phyloP scores from a whole-genome alignment of 192 early-diverging fungal species.

The Fimicolochytrium jonesii region DNA sequence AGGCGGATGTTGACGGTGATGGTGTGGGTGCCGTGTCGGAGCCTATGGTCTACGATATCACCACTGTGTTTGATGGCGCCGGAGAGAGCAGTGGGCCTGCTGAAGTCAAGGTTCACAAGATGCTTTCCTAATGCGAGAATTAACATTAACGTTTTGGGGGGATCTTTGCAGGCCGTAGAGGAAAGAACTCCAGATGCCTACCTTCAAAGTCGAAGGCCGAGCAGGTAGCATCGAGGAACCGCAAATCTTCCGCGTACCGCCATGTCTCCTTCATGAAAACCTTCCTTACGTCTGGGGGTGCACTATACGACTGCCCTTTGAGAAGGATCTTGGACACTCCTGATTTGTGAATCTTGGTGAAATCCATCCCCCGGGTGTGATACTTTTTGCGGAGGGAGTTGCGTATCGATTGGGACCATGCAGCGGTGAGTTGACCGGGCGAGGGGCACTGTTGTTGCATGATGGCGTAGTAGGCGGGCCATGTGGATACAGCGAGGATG shows the following conservation, averaged over 20 bases:
- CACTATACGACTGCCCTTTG: conserved; percentile 27
- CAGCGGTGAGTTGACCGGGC: conserved; percentile 16
- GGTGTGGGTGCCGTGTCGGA: conserved; percentile 20
- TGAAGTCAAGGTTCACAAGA: neutral
- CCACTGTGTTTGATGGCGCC: conserved; percentile 25
- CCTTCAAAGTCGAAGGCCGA: conserved; percentile 23
- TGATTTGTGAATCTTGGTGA: conserved; percentile 21
- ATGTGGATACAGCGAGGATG: neutral
- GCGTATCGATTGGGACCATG: conserved; percentile 6
- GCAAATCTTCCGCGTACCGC: conserved; percentile 4
- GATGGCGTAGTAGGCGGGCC: conserved; percentile 16
- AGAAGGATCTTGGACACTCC: conserved; percentile 34
- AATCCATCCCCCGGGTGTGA: conserved; percentile 30
- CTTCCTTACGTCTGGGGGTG: conserved; percentile 18
- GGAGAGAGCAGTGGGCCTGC: neutral
- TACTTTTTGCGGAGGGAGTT: conserved; percentile 30
- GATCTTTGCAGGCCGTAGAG: too few species aligned
- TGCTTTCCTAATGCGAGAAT: too few species aligned
- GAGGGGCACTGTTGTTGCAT: conserved; percentile 10
- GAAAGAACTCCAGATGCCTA: too few species aligned
- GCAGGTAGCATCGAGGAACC: conserved; percentile 27
- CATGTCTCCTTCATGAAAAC: conserved; percentile 37
- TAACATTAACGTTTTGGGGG: too few species aligned
- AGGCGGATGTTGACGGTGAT: conserved; percentile 16
- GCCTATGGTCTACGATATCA: conserved; percentile 16